These are phyloP conservation scores for Auricularia auricula-judae DNA, from an alignment of 768 basidiomycete species.

Conservation along the genomic window DNA sequence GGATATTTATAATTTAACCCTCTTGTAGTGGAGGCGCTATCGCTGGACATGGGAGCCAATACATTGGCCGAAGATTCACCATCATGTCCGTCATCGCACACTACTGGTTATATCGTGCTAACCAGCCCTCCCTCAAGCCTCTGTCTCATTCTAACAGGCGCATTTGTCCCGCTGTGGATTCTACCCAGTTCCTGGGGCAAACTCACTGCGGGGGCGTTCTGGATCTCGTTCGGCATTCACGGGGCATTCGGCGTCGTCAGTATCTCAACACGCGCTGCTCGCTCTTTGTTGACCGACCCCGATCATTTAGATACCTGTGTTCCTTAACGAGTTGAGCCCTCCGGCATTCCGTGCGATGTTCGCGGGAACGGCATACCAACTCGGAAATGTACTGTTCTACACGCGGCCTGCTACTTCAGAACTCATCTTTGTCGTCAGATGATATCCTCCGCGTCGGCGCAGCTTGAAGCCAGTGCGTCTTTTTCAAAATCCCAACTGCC, in stretches of 20 bases:
- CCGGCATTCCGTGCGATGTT: slow-evolving; percentile 84
- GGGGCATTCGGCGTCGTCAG: slow-evolving; percentile 79
- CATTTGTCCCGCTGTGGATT: slow-evolving; percentile 76
- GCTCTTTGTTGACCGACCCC: too few relatives aligned
- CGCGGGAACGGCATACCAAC: slow-evolving; percentile 75
- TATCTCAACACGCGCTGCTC: too few relatives aligned
- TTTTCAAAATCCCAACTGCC: too few relatives aligned
- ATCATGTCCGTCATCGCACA: slow-evolving; percentile 32
- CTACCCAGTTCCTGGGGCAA: slow-evolving; percentile 55
- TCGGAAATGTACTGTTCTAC: slow-evolving; percentile 44
- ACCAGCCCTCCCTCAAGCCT: slow-evolving; percentile 23
- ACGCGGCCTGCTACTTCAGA: neutral
- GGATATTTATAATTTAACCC: neutral
- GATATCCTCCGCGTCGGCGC: slow-evolving; percentile 63
- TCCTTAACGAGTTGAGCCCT: slow-evolving; percentile 74
- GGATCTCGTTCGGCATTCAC: slow-evolving; percentile 78
- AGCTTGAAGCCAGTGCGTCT: slow-evolving; percentile 58
- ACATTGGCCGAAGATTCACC: slow-evolving; percentile 73
- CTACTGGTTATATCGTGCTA: neutral
- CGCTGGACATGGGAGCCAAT: slow-evolving; percentile 64
- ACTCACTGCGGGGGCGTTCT: slow-evolving; percentile 79
- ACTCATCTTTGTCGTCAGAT: slow-evolving; percentile 22
- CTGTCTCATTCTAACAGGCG: slow-evolving; percentile 45
- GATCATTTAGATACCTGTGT: slow-evolving; percentile 48
- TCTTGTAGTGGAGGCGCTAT: slow-evolving; percentile 47